Percentiles rank a stretch among this genome's conserved stretches.
These are phyloP conservation scores for Knufia fluminis DNA, from an alignment of 2,329 filamentous ascomycete genomes.

Conservation along the genomic window DNA sequence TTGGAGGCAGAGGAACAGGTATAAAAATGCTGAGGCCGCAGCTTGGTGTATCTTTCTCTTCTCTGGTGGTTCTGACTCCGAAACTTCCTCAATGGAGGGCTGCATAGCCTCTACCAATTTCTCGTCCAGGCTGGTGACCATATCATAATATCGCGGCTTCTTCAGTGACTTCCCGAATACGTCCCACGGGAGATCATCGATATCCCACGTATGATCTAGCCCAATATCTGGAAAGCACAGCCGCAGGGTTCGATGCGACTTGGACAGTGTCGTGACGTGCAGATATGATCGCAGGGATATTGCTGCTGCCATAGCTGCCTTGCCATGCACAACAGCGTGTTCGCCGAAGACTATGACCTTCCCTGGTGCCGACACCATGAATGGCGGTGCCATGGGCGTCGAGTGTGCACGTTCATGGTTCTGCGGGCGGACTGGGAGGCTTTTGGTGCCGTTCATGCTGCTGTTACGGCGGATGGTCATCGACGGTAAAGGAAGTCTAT, in stretches of 20 bases:
- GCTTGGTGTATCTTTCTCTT: constrained; percentile 74
- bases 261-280: constrained; percentile 86
- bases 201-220: constrained; percentile 85
- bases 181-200: constrained; percentile 81
- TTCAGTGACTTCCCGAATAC: constrained; percentile 69
- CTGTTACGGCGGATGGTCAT: constrained; percentile 8
- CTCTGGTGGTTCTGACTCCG: constrained; percentile 54
- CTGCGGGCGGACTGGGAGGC: constrained; percentile 9
- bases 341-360: constrained; percentile 98
- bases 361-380: constrained; percentile 96
- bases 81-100: constrained; percentile 67
- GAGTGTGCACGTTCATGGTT: constrained; percentile 33
- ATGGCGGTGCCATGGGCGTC: constrained; percentile 66
- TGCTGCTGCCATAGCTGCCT: constrained; percentile 88
- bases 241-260: constrained; percentile 78
- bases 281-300: constrained; percentile 95
- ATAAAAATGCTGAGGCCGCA: constrained; percentile 79
- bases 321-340: constrained; percentile 95
- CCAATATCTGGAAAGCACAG: constrained; percentile 86
- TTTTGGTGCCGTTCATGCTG: constrained; percentile 18
- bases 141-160: constrained; percentile 91
- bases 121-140: constrained; percentile 72
- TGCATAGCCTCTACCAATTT: constrained; percentile 73
- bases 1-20: constrained; percentile 82
- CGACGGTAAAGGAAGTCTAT: neutral